Evolutionary conservation across 2,329 filamentous ascomycete species (phyloP), one percentile per base, ranked within the genome.

Genomic region (Pseudodiploospora longispora): DNA sequence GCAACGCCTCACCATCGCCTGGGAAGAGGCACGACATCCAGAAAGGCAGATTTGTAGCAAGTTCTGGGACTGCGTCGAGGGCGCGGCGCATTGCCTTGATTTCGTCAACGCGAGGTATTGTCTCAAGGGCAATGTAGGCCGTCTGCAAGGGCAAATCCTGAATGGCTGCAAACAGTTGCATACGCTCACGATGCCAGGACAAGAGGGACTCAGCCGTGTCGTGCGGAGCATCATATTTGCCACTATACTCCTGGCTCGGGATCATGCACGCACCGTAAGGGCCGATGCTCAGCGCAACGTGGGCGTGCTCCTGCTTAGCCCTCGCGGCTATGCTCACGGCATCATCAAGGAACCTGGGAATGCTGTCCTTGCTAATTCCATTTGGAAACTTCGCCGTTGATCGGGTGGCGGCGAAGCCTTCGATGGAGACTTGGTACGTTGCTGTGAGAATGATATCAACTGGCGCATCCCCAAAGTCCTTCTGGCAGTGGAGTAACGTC

Each of bases 261-360:
- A 74, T 61, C 77, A 84, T 83, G 48, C 72, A 77, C 2, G 82
- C 81, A 10, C 82, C 82, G 47, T 85, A 85, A 0, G 82, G 78
- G 0, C 82, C 82, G 5, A 84, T 58, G 52, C 78, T 78, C 38
- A 86, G 59, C 9, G 80, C 80, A 10, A 81, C 59, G 12, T 52
- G 57, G 7, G 63, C 63, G 10, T 37, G 37, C 36, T 38, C 36
- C 3, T 45, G 48, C n/a, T 47, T 55, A 38, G 65, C 69, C 33
- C 61, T 52, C 39, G 63, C 59, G 19, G 66, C 66, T 36, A 75
- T 72, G 10, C 54, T 51, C 19, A 75, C 60, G 2, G 74, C 75
- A 3, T 57, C 55, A n/a, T 67, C 56, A 3, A 76, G 52, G 43
- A 68, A 72, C 4, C 47, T 55, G 8, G 62, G 61, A 10, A 78